Evolutionary conservation across 306 rosid genomes (phyloP), one percentile per base, ranked within the genome.

Genomic region (Corylus heterophylla): DNA sequence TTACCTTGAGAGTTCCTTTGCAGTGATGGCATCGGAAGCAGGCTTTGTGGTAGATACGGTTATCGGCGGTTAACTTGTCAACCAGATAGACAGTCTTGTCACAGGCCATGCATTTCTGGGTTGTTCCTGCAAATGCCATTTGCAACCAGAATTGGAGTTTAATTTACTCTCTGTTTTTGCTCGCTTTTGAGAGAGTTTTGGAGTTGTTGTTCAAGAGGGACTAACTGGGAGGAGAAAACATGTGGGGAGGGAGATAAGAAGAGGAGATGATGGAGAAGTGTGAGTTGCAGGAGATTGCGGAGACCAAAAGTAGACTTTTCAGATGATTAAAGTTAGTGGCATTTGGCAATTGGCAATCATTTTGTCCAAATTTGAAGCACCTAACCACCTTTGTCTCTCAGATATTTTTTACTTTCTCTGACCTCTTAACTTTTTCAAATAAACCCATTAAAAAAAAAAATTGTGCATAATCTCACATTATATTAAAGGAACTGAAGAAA

Each of bases 61-160:
- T 95, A 78, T 95, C 99, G 0, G 99, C 98, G 42, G 99, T 95
- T 54, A 95, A 77, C 89, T 93, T 92, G 77, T 95, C 99, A 58
- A 95, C 99, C 29, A 95, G 94, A 85, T 95, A 95, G 18, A 95
- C 99, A 1, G 98, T 95, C 84, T 93, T 95, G 81, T 88, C 97
- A 84, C 99, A 95, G 44, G 99, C 99, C 99, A 95, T 95, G 81
- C 99, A 95, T 66, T 95, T 95, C 91, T 95, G 99, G 75, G 97
- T 95, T 83, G 99, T 95, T 82, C 99, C 99, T 83, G 98, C 97
- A 89, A 95, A 95, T 76, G 99, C 99, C 99, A 93, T 91, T 4
- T 74, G 73, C 73, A 78, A 78, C 71, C 47, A 25, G 64, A 39
- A 77, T 66, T 76, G 52, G 48, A 74, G 54, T 56, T 80, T 54